Evolutionary conservation across 306 rosid species (phyloP).

Genomic region (Macrotyloma uniflorum): DNA sequence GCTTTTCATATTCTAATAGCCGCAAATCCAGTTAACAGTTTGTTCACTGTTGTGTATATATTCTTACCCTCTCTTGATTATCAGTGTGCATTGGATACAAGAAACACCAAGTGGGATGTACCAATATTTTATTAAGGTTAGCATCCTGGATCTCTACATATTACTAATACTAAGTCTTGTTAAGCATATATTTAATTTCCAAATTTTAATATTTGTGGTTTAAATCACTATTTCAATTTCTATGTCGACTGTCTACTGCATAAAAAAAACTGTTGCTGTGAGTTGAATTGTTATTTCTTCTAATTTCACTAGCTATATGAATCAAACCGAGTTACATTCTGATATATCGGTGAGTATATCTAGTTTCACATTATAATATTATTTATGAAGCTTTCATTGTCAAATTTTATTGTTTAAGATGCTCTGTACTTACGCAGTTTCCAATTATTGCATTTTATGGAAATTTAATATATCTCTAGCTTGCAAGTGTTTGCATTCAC

Average conservation of each 20-base stretch:
- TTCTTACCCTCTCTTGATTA: slow-evolving; percentile 35
- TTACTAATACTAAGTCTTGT: slow-evolving; percentile 6
- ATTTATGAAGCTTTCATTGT: neutral
- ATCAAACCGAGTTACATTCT: neutral
- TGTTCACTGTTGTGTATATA: slow-evolving; percentile 20
- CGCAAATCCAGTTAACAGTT: slow-evolving; percentile 24
- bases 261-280: neutral
- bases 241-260: neutral
- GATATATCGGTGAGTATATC: slow-evolving; percentile 2
- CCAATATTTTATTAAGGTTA: slow-evolving; percentile 96
- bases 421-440: neutral
- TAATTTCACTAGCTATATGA: neutral
- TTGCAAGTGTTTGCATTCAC: neutral
- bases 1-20: slow-evolving; percentile 38
- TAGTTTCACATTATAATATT: neutral
- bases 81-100: slow-evolving; percentile 90
- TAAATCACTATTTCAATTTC: slow-evolving; percentile 3
- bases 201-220: slow-evolving; percentile 9
- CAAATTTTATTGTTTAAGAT: slow-evolving; percentile 7
- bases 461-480: neutral
- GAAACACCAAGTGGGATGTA: slow-evolving; percentile 85
- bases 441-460: neutral
- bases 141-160: slow-evolving; percentile 26
- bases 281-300: slow-evolving; percentile 6
- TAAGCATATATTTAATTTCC: slow-evolving; percentile 10